phyloP scores from a whole-genome alignment of 495 filamentous ascomycete species.

The Penicillium nucicola region DNA sequence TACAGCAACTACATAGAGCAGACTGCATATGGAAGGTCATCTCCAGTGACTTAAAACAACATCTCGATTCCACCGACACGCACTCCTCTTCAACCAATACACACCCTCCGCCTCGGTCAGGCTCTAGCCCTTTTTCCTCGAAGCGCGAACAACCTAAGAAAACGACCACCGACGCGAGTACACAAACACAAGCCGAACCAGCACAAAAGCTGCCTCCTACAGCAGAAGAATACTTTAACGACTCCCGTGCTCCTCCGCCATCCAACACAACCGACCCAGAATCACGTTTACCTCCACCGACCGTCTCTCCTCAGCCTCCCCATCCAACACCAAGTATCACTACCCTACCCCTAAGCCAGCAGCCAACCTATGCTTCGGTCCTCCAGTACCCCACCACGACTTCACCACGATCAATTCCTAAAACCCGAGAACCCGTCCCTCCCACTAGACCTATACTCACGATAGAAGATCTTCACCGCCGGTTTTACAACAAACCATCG shows the following conservation, averaged over 20 bases:
- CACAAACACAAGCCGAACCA: background rate
- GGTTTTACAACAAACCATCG: constrained; percentile 10
- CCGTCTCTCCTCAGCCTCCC: constrained; percentile 2
- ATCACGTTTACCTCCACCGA: background rate
- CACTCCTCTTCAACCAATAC: background rate
- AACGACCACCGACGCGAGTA: background rate
- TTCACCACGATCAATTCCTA: background rate
- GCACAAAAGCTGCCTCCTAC: background rate
- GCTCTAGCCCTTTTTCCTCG: background rate
- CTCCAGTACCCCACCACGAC: constrained; percentile 1
- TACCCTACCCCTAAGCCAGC: constrained; percentile 3
- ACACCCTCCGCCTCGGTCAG: too few relatives aligned
- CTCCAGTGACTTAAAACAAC: constrained; percentile 7
- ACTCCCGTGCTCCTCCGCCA: background rate
- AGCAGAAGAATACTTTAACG: background rate
- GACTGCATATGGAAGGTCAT: constrained; percentile 11
- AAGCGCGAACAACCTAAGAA: background rate
- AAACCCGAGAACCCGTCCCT: constrained; percentile 1
- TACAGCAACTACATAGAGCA: constrained; percentile 2
- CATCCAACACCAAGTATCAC: background rate
- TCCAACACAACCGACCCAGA: constrained; percentile 5
- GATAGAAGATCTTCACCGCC: constrained; percentile 14
- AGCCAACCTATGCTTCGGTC: constrained; percentile 6
- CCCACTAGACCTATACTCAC: constrained; percentile 9
- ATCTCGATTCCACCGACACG: constrained; percentile 3